Conservation (phyloP, 805 yeast genomes). For the Metschnikowia sp. region DNA sequence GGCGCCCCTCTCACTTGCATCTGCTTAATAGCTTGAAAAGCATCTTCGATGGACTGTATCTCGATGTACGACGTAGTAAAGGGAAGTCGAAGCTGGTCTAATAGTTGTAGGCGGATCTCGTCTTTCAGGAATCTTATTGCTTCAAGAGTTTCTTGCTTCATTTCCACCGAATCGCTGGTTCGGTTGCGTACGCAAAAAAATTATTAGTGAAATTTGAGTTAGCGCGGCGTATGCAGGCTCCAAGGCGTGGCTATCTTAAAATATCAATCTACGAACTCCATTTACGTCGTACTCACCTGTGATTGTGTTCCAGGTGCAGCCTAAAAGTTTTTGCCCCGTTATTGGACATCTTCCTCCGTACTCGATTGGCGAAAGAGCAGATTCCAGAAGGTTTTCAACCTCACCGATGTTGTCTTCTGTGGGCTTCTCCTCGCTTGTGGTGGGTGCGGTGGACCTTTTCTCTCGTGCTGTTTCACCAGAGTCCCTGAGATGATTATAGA, state of each 20-base stretch:
- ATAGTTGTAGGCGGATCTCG: constrained; percentile 47
- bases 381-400: background rate
- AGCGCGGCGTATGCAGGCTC: constrained; percentile 1
- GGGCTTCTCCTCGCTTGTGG: background rate
- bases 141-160: constrained; percentile 31
- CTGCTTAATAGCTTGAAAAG: constrained; percentile 73
- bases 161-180: background rate
- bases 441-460: constrained; percentile 5
- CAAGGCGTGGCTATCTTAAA: constrained; percentile 30
- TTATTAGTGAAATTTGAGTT: background rate
- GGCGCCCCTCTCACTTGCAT: constrained; percentile 99
- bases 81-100: constrained; percentile 84
- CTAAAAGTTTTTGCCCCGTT: constrained; percentile 67
- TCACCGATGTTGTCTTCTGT: constrained; percentile 11
- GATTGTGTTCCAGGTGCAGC: constrained; percentile 62
- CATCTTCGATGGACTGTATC: constrained; percentile 65
- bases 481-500: constrained; percentile 57
- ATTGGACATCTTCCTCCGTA: constrained; percentile 78
- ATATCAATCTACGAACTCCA: constrained; percentile 71
- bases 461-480: constrained; percentile 33
- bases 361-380: background rate
- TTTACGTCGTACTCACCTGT: constrained; percentile 65
- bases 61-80: constrained; percentile 67
- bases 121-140: constrained; percentile 65
- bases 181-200: no score